Base-by-base conservation (phyloP, 2,329 filamentous ascomycete species). In the Neonectria coccinea region DNA sequence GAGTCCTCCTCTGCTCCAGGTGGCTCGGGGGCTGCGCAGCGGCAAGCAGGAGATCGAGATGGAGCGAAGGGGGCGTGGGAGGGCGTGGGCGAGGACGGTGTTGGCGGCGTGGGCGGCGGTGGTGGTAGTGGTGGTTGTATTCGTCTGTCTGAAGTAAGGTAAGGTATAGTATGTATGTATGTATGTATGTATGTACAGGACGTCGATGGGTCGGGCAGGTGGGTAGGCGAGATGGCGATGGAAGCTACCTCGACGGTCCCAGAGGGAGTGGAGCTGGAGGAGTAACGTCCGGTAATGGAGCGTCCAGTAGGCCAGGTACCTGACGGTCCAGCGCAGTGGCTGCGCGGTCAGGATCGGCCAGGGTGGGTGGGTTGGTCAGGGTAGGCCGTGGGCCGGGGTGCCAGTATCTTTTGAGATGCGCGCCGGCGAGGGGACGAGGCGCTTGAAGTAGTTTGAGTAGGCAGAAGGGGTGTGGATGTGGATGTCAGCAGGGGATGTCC, bases 41-140 rank as follows among this genome's bases (percentile, higher is more conserved):
- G 42, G 65, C 64, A 67, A 69, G 70, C 67, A 72, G 55, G 65
- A 69, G 71, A 76, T 76, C 70, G 74, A 74, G 71, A 71, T 74
- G 71, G 64, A 60, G 61, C 57, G 64, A 68, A 65, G 67, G 69
- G 69, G 61, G 70, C 59, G 58, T 16, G 20, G 11, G 22, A 27
- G 22, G 18, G 20, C 45, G 66, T 59, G 56, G 47, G 63, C 45
- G 57, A 69, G 48, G 55, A 33, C 41, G 42, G 53, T 48, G 31
- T 16, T 18, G 25, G 60, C n/a, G 36, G 48, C 27, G 63, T 41
- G 41, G 50, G 62, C 41, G 59, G 53, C 31, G 54, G 41, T 41
- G 67, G 64, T 68, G 62, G 22, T 6, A 22, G 16, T 42, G 9
- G 51, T 31, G 36, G 31, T 22, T 31, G 33, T 33, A 20, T 51